Evolutionary conservation across 169 alveolate species (phyloP), one percentile per base, ranked within the genome.

Genomic region (Plasmodium falciparum): DNA sequence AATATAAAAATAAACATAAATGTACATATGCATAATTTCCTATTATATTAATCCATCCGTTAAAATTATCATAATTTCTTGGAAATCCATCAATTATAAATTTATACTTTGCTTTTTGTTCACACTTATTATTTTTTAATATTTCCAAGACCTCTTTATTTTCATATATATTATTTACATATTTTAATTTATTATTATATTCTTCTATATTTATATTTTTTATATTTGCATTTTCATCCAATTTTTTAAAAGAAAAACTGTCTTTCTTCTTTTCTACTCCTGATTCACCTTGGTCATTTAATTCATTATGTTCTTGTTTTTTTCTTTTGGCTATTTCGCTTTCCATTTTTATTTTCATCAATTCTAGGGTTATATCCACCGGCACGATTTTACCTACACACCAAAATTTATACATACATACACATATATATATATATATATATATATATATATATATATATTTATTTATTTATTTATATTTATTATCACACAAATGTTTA

Each of bases 61-160:
- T 90, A 45, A 94, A 80, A 73, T 97, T 95, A 67, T 98, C 98
- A 75, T 93, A 86, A 76, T 97, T 98, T 86, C 99, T 93, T 1
- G 99, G 99, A 94, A 97, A 98, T 2, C 99, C 99, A 92, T 98
- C 99, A 71, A 98, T 95, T 26, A 98, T 83, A 72, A 98, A 96
- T 58, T 90, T 92, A 29, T 94, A 93, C 17, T 93, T 80, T 80
- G 90, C 80, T 72, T 80, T 52, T 67, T 80, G 72, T 22, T 66
- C 9, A 7, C 29, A 52, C 8, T 80, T 80, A 62, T 80, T 80
- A 67, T 59, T 80, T 71, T 80, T 43, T 71, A 80, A 80, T 22
- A 80, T 69, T 54, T 80, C 50, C 29, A 54, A 62, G 11, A 80
- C 90, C 9, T 80, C 62, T 67, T 80, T 43, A 71, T 62, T 80